A percentile compares a stretch with the other conserved stretches of the same genome.
These are phyloP conservation scores for Leccinum fibrillosum DNA, from an alignment of 768 basidiomycete genomes.

Conservation along the genomic window DNA sequence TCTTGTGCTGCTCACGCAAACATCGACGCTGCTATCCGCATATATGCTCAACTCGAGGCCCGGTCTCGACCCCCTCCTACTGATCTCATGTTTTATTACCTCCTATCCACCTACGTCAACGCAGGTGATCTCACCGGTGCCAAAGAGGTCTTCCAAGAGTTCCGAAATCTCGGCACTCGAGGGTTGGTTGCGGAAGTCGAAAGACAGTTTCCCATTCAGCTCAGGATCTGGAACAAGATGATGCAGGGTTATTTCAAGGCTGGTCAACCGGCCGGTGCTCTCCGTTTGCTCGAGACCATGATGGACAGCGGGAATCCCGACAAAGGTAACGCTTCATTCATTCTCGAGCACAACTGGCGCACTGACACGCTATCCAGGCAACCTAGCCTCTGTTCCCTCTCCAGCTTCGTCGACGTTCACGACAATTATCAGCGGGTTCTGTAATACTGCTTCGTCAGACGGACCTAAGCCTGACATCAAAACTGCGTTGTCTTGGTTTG, in stretches of 20 bases:
- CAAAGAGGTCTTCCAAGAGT: slow-evolving; percentile 64
- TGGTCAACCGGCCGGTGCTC: slow-evolving; percentile 58
- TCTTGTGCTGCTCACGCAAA: slow-evolving; percentile 57
- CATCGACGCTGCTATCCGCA: slow-evolving; percentile 55
- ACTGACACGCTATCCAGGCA: slow-evolving; percentile 9
- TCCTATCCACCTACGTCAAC: slow-evolving; percentile 58
- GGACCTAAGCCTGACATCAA: slow-evolving; percentile 42
- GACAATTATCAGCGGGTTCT: slow-evolving; percentile 63
- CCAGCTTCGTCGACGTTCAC: slow-evolving; percentile 64
- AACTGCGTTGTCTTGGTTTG: slow-evolving; percentile 71
- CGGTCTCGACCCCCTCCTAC: slow-evolving; percentile 28
- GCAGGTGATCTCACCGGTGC: slow-evolving; percentile 47
- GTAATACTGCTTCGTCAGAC: slow-evolving; percentile 36
- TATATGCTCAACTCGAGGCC: slow-evolving; percentile 63
- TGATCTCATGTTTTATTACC: slow-evolving; percentile 44
- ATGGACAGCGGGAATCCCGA: slow-evolving; percentile 40
- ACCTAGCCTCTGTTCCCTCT: slow-evolving; percentile 43
- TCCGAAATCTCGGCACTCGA: slow-evolving; percentile 38
- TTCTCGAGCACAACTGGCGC: background rate
- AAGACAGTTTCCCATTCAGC: slow-evolving; percentile 30
- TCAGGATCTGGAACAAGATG: slow-evolving; percentile 72
- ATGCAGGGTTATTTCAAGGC: slow-evolving; percentile 68
- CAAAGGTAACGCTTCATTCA: slow-evolving; percentile 5
- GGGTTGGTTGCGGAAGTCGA: slow-evolving; percentile 29
- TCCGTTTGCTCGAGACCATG: slow-evolving; percentile 70